Evolutionary conservation across 208 protist genomes (phyloP), one percentile per base, ranked within the genome.

Genomic region (Herpetomonas tarakana): DNA sequence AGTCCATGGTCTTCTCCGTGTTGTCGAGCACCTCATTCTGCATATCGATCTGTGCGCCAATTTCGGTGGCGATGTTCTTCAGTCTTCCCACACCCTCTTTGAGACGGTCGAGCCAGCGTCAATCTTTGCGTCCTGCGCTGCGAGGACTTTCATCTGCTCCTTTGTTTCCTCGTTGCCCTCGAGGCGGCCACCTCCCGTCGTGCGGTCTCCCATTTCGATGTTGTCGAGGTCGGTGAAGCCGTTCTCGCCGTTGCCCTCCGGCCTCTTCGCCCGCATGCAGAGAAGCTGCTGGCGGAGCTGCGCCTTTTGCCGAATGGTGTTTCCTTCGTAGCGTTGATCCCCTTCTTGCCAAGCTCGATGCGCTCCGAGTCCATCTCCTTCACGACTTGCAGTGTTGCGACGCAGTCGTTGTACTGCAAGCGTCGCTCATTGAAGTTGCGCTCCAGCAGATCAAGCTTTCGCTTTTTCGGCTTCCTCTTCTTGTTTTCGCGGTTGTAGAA

Each of bases 11-110:
- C 28, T 79, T 54, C 57, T 91, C 84, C 22, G 84, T 81, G 28
- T 75, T 76, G 12, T 85, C 79, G 19, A 91, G 52, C 62, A 82
- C 76, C 53, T 80, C 65, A 52, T 86, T 86, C 52, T 91, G 84
- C 60, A 83, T 77, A 39, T 82, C 76, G n/a, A 91, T 50, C 61
- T 88, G 71, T 28, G 64, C 67, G 16, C 80, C 80, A 45, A 91
- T 88, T 22, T 85, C 72, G 27, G 75, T 27, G 16, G 78, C 84
- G 3, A 88, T 30, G 21, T 82, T 61, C 29, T 76, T 76, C 27
- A 91, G 62, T 18, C 80, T 57, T 6, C 74, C 71, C 4, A 87
- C 78, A 21, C 80, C 77, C 39, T 71, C 77, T 44, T 74, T 82
- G n/a, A 91, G 19, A 50, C 80, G 68, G 51, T 86, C 73, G 18